phyloP scores from a whole-genome alignment of 108 stramenopile genomes.

The Skeletonema tropicum region DNA sequence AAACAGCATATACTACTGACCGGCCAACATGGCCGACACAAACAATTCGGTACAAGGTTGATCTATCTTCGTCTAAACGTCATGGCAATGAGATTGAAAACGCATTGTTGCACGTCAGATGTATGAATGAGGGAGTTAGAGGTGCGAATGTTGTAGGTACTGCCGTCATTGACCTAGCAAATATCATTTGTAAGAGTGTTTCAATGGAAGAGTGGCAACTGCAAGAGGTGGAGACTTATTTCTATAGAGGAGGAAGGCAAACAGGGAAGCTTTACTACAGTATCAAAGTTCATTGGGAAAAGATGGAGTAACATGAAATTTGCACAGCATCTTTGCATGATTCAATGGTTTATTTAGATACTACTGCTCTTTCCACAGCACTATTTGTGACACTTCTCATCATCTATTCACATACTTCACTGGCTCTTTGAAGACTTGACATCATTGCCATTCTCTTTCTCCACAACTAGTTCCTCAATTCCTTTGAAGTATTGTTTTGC shows the following conservation, averaged over 20 bases:
- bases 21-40: not conserved
- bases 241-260: not conserved
- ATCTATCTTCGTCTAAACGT: not conserved
- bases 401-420: not conserved
- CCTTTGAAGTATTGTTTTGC: constrained; percentile 49
- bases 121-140: constrained; percentile 1
- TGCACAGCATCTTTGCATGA: not conserved
- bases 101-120: not conserved
- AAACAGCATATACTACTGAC: not conserved
- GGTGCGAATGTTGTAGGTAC: not conserved
- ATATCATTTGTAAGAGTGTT: not conserved
- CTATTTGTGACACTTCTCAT: not conserved
- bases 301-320: not conserved
- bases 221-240: not conserved
- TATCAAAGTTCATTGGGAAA: not conserved
- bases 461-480: constrained; percentile 33
- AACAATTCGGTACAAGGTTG: not conserved
- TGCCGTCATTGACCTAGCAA: not conserved
- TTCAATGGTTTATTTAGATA: not conserved
- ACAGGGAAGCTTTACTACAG: not conserved
- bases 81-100: not conserved
- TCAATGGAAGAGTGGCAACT: not conserved
- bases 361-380: not conserved
- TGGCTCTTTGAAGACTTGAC: not conserved
- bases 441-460: not conserved